These are phyloP conservation scores for Fusarium lateritium DNA, from an alignment of 2,329 filamentous ascomycete species.

Conservation along the genomic window DNA sequence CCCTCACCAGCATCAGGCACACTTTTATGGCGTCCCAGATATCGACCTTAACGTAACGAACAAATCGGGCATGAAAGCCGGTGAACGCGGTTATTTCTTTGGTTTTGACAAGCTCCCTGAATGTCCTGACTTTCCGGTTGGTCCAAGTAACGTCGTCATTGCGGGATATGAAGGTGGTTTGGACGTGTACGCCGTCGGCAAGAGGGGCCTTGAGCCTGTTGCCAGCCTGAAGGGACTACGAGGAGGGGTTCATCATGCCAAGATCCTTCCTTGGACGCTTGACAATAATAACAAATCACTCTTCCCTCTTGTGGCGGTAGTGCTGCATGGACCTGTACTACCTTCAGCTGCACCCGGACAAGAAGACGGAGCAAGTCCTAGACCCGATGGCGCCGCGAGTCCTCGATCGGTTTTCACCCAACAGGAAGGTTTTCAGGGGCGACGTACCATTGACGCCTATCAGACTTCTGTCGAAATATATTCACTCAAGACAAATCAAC, in stretches of 20 bases:
- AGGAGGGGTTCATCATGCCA: slow-evolving; percentile 85
- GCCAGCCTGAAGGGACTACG: slow-evolving; percentile 82
- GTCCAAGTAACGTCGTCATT: slow-evolving; percentile 76
- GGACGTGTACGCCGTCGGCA: slow-evolving; percentile 81
- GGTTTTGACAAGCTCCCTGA: slow-evolving; percentile 81
- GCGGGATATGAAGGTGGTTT: slow-evolving; percentile 86
- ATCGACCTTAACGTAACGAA: slow-evolving; percentile 77
- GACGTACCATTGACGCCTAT: slow-evolving; percentile 71
- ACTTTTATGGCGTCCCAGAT: slow-evolving; percentile 83
- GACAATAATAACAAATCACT: slow-evolving; percentile 67
- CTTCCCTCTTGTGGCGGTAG: slow-evolving; percentile 83
- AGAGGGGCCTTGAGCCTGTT: slow-evolving; percentile 78
- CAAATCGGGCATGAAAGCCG: slow-evolving; percentile 70
- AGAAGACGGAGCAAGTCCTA: slow-evolving; percentile 57
- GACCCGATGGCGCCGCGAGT: slow-evolving; percentile 60
- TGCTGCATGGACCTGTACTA: slow-evolving; percentile 82
- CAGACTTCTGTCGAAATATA: slow-evolving; percentile 93
- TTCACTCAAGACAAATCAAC: slow-evolving; percentile 82
- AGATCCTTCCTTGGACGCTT: slow-evolving; percentile 81
- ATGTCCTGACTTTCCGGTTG: slow-evolving; percentile 55
- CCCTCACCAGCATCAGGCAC: slow-evolving; percentile 81
- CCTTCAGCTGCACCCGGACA: slow-evolving; percentile 59
- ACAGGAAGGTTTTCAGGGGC: slow-evolving; percentile 55
- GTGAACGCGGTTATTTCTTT: slow-evolving; percentile 82
- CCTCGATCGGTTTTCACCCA: slow-evolving; percentile 59